Conservation (phyloP, 352 stramenopile genomes). For the Globisporangium iwayamae region DNA sequence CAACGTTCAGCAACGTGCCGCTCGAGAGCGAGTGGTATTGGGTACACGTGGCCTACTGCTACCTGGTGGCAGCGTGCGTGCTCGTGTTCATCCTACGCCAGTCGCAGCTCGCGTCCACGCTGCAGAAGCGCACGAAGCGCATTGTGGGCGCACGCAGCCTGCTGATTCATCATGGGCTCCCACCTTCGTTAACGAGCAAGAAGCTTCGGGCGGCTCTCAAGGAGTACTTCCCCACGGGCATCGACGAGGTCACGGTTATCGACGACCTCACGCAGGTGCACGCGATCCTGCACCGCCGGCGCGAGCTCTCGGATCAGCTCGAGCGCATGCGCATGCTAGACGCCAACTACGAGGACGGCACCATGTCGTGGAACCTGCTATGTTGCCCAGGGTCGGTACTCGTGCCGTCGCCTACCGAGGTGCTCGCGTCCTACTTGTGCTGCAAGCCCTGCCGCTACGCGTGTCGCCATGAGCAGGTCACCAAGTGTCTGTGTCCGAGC, state of each 20-base stretch:
- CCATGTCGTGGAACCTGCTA: constrained; percentile 63
- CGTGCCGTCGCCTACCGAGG: constrained; percentile 36
- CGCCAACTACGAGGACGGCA: constrained; percentile 45
- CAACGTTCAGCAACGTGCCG: constrained; percentile 81
- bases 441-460: constrained; percentile 65
- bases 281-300: constrained; percentile 45
- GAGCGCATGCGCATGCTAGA: constrained; percentile 56
- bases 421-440: constrained; percentile 37
- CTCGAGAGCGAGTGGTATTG: constrained; percentile 78
- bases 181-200: constrained; percentile 40
- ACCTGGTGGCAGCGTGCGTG: constrained; percentile 54
- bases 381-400: constrained; percentile 61
- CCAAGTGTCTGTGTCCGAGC: constrained; percentile 32
- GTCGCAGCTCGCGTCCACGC: constrained; percentile 38
- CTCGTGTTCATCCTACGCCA: constrained; percentile 46
- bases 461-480: constrained; percentile 33
- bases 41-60: constrained; percentile 75
- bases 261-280: constrained; percentile 62
- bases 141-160: constrained; percentile 69
- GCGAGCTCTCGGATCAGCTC: constrained; percentile 40
- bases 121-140: constrained; percentile 52
- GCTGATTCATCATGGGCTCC: constrained; percentile 62
- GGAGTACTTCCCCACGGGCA: constrained; percentile 35
- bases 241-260: constrained; percentile 66
- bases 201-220: constrained; percentile 36